A percentile compares a stretch with the other conserved stretches of the same genome.
Evolutionary conservation across 2,329 filamentous ascomycete species (phyloP).

Genomic region (Alternaria solani): DNA sequence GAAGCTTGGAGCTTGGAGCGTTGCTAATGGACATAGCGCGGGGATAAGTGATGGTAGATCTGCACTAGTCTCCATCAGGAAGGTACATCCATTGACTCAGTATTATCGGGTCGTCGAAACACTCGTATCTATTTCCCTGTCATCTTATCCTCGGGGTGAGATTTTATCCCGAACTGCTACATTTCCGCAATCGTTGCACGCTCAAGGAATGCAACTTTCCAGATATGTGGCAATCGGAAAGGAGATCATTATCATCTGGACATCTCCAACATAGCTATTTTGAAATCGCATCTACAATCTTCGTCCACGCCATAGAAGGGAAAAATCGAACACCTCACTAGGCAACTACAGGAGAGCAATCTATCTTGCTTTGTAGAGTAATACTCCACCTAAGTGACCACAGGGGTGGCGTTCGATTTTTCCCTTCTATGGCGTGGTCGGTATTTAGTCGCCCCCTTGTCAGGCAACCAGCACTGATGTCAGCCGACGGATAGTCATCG

Average conservation of each 20-base stretch:
- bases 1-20: background rate
- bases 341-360: too few species aligned
- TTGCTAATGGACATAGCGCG: slow-evolving; percentile 3
- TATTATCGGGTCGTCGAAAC: background rate
- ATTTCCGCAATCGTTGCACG: background rate
- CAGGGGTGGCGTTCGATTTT: too few species aligned
- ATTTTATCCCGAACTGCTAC: background rate
- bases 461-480: background rate
- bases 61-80: slow-evolving; percentile 15
- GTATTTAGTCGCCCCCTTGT: too few species aligned
- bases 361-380: too few species aligned
- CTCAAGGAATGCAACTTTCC: background rate
- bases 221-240: background rate
- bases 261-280: background rate
- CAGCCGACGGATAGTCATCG: background rate
- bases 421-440: too few species aligned
- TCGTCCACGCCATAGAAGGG: too few species aligned
- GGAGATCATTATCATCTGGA: background rate
- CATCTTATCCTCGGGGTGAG: background rate
- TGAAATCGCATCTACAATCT: background rate
- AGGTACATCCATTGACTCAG: slow-evolving; percentile 6
- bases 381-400: too few species aligned
- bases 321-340: too few species aligned
- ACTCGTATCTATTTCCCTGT: background rate
- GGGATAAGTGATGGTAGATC: slow-evolving; percentile 10